A percentile compares a stretch with the other conserved stretches of the same genome.
These are phyloP conservation scores for Xylariales sp. DNA, from an alignment of 2,329 filamentous ascomycete genomes.

Conservation along the genomic window DNA sequence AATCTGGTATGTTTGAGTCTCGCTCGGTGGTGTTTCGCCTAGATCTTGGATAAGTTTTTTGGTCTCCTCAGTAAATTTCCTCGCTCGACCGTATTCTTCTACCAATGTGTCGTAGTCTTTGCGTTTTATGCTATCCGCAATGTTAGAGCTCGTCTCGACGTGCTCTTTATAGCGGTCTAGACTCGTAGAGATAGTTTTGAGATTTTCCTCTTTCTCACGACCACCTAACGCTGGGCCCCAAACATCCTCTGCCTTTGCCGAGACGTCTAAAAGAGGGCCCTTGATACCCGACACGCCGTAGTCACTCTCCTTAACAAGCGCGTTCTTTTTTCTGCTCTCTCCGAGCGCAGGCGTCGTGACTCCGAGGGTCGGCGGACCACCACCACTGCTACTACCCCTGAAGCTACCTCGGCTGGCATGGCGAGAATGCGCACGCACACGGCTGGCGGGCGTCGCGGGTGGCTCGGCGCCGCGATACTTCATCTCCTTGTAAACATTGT, in stretches of 20 bases:
- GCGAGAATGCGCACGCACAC: conserved; percentile 67
- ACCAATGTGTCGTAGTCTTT: conserved; percentile 90
- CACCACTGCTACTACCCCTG: conserved; percentile 58
- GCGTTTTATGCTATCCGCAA: conserved; percentile 87
- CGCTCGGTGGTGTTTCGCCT: conserved; percentile 70
- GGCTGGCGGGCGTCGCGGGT: conserved; percentile 51
- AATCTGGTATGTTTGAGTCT: conserved; percentile 86
- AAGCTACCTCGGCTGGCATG: conserved; percentile 76
- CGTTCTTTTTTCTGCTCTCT: conserved; percentile 83
- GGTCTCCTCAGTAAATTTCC: conserved; percentile 82
- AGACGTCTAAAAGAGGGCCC: conserved; percentile 85
- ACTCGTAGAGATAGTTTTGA: conserved; percentile 80
- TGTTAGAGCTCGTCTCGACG: conserved; percentile 80
- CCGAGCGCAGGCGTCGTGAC: conserved; percentile 54
- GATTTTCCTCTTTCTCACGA: conserved; percentile 86
- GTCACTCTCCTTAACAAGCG: conserved; percentile 90
- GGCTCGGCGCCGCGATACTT: conserved; percentile 74
- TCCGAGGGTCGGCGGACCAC: conserved; percentile 46
- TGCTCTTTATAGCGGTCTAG: conserved; percentile 84
- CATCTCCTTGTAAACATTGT: conserved; percentile 99
- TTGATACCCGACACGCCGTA: conserved; percentile 92
- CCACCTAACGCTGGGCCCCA: conserved; percentile 96
- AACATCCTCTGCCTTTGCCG: conserved; percentile 94
- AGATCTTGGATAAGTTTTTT: conserved; percentile 72
- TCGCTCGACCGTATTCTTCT: conserved; percentile 87